Evolutionary conservation across 495 filamentous ascomycete genomes (phyloP).

Genomic region (Xylaria flabelliformis): DNA sequence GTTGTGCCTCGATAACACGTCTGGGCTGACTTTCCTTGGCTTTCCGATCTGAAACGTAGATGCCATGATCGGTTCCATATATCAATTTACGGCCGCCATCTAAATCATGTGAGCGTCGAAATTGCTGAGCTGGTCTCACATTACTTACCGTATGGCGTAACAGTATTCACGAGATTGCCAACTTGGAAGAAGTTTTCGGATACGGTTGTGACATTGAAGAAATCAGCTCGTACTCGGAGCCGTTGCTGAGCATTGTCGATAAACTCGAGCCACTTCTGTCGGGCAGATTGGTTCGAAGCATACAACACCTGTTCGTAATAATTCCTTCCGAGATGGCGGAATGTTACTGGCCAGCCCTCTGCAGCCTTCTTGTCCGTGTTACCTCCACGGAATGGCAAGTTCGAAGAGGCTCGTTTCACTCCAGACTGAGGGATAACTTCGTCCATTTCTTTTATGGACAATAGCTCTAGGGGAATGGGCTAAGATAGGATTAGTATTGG

Average conservation of each 20-base stretch:
- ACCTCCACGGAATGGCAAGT: slow-evolving; percentile 70
- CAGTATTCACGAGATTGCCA: slow-evolving; percentile 86
- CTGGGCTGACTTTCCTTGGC: slow-evolving; percentile 79
- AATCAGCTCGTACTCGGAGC: slow-evolving; percentile 84
- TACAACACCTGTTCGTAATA: slow-evolving; percentile 94
- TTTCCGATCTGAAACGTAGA: slow-evolving; percentile 89
- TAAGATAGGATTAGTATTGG: slow-evolving; percentile 35
- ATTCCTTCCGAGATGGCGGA: slow-evolving; percentile 94
- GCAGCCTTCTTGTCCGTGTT: slow-evolving; percentile 57
- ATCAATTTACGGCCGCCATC: slow-evolving; percentile 96
- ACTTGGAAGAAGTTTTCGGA: slow-evolving; percentile 84
- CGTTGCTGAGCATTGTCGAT: slow-evolving; percentile 90
- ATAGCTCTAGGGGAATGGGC: slow-evolving; percentile 92
- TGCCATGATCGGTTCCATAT: slow-evolving; percentile 90
- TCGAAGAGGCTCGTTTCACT: slow-evolving; percentile 88
- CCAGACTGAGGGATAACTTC: slow-evolving; percentile 85
- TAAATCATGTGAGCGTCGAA: slow-evolving; percentile 44
- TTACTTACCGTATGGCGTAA: slow-evolving; percentile 81
- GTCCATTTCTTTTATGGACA: slow-evolving; percentile 96
- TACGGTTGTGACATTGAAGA: slow-evolving; percentile 88
- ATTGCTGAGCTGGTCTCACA: background rate
- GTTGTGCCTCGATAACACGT: slow-evolving; percentile 81
- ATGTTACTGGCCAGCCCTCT: slow-evolving; percentile 95
- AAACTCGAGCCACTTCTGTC: slow-evolving; percentile 94
- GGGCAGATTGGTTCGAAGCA: slow-evolving; percentile 76